Percentiles rank a stretch among this genome's conserved stretches.
These are phyloP conservation scores for Podospora pseudoanserina DNA, from an alignment of 495 filamentous ascomycete genomes.

Conservation along the genomic window DNA sequence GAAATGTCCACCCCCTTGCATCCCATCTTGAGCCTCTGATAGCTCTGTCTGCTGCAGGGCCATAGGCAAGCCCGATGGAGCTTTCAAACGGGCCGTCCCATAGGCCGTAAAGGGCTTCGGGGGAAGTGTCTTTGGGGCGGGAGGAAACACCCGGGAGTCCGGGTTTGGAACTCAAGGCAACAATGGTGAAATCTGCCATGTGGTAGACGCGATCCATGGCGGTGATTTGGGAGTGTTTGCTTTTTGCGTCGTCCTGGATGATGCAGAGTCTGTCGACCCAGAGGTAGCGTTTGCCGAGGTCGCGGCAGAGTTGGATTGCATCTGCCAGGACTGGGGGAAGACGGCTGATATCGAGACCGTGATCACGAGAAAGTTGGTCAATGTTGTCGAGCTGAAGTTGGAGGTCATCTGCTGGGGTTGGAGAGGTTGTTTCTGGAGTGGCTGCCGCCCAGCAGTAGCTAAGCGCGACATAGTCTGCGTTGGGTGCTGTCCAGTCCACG, in stretches of 20 bases:
- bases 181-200: neutral
- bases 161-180: neutral
- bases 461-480: too few species aligned
- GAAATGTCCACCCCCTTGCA: neutral
- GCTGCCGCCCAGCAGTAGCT: too few species aligned
- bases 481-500: too few species aligned
- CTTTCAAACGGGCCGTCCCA: neutral
- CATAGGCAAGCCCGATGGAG: neutral
- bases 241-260: neutral
- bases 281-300: neutral
- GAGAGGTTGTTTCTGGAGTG: too few species aligned
- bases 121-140: neutral
- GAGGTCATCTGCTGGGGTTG: too few species aligned
- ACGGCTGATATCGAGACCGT: neutral
- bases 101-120: neutral
- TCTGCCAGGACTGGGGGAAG: neutral
- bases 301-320: neutral
- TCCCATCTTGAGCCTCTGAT: neutral
- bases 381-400: neutral
- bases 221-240: neutral
- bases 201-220: neutral
- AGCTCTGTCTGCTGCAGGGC: neutral
- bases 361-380: neutral
- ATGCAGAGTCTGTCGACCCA: neutral
- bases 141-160: neutral